Conservation (phyloP, 305 asterid species). For the Fraxinus sp. region DNA sequence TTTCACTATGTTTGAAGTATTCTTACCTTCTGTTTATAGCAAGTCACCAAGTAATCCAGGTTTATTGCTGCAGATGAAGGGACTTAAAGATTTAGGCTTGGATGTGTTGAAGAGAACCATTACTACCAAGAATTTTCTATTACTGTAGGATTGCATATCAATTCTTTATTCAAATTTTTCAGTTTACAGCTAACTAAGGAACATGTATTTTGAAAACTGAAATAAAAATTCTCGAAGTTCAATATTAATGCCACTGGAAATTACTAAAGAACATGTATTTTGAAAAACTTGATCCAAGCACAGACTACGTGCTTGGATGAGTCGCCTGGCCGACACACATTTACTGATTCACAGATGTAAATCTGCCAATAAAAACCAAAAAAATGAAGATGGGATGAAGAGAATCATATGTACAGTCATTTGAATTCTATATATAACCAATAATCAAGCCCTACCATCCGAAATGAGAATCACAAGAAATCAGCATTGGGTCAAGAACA, state of each 20-base stretch:
- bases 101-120: constrained; percentile 91
- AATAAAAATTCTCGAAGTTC: too few relatives aligned
- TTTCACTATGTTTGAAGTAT: not conserved
- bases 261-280: too few relatives aligned
- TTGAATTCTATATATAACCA: constrained; percentile 12
- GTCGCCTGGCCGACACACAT: not conserved
- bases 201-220: too few relatives aligned
- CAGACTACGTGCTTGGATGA: not conserved
- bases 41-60: constrained; percentile 20
- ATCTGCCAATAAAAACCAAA: not conserved
- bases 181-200: too few relatives aligned
- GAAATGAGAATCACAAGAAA: constrained; percentile 37
- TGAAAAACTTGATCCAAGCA: not conserved
- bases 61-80: constrained; percentile 72
- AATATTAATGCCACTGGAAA: too few relatives aligned
- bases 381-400: not conserved
- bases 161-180: too few relatives aligned
- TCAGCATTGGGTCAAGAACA: constrained; percentile 36
- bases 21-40: constrained; percentile 18
- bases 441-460: constrained; percentile 7
- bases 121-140: constrained; percentile 47
- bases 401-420: constrained; percentile 8
- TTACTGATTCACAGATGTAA: not conserved
- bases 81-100: constrained; percentile 91
- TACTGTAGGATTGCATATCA: too few relatives aligned